Evolutionary conservation across 1,284 basidiomycete species (phyloP), one percentile per base, ranked within the genome.

Genomic region (Austroboletus niveus): DNA sequence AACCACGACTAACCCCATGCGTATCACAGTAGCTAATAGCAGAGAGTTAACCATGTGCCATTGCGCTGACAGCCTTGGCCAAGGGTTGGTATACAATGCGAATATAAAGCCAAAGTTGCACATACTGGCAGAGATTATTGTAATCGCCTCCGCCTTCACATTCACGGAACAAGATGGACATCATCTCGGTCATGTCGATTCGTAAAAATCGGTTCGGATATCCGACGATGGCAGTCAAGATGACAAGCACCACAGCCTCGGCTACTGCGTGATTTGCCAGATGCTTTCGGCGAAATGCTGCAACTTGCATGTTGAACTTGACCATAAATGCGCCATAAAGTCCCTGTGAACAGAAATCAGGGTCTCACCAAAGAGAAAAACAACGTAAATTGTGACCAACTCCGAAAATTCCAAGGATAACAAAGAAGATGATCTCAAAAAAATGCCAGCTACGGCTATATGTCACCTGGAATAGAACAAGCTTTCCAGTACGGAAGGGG

Each of bases 381-480:
- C 8, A 34, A 31, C 24, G 34, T 45, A 41, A 55, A 45, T 34
- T 46, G 43, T 40, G 30, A 72, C 84, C 56, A 63, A 94, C 94
- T 35, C 97, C 97, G 68, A 99, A 98, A 57, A 99, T 80, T 5
- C 97, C 97, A 42, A 99, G 83, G 55, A 99, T 80, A 48, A 98
- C 79, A 72, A 94, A 98, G 69, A 95, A 91, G n/a, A 96, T 86
- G 49, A 99, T 92, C 69, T 98, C 97, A 66, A 99, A 99, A 74
- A 97, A 98, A 69, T 99, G 96, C 97, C 97, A 99, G 64, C 96
- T 93, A 30, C 95, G 81, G 68, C 92, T 93, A 70, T 99, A 99
- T 7, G 94, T 96, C 56, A 99, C 94, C 69, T 98, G 94, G 77
- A 99, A 99, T 56, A 98, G 74, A 62, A 99, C 97, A 30, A 99